Conservation (phyloP, 106 monocot genomes). For the Phalaenopsis aphrodite region DNA sequence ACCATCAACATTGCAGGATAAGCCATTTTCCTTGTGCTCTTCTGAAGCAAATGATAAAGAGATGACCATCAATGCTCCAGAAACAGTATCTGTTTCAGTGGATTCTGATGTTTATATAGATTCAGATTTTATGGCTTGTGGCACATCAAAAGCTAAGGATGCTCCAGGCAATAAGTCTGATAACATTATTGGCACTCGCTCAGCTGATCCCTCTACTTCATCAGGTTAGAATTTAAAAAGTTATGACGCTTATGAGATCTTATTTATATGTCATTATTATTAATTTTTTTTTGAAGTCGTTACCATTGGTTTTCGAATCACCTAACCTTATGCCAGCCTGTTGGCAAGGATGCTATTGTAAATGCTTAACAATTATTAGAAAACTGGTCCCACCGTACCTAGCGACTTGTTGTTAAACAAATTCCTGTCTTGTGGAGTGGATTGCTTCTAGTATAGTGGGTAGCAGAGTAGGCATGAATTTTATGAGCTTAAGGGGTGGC, state of each 20-base stretch:
- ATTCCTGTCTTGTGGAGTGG: background rate
- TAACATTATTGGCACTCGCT: background rate
- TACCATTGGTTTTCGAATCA: background rate
- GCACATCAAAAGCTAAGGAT: background rate
- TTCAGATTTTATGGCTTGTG: background rate
- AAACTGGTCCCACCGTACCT: background rate
- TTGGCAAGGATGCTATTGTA: background rate
- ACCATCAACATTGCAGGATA: background rate
- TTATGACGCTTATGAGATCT: background rate
- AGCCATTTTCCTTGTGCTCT: background rate
- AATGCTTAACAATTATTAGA: background rate
- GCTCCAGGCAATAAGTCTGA: background rate
- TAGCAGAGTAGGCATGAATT: background rate
- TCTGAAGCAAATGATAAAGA: slow-evolving; percentile 1
- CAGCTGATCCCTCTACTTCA: background rate
- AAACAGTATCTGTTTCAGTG: slow-evolving; percentile 1
- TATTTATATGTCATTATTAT: background rate
- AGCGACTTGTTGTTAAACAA: no score
- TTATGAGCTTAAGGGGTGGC: background rate
- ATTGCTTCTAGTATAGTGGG: background rate
- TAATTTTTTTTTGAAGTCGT: background rate
- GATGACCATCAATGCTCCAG: background rate
- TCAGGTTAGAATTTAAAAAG: background rate
- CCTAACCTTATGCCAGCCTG: background rate
- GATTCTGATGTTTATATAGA: slow-evolving; percentile 4